Evolutionary conservation across 345 rosid species (phyloP), one percentile per base, ranked within the genome.

Genomic region (Populus alba): DNA sequence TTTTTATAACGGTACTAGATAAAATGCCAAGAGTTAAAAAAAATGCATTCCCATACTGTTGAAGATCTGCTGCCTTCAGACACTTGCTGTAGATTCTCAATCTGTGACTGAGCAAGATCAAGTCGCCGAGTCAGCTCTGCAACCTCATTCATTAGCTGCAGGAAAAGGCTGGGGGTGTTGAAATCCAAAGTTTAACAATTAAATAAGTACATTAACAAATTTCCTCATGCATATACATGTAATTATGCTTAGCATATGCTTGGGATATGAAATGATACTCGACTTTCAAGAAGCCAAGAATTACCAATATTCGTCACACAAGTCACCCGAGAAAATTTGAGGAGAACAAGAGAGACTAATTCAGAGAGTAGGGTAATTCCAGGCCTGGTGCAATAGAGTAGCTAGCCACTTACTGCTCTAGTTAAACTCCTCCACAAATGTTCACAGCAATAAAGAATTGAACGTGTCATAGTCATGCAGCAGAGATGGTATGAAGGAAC

Each of bases 91-190:
- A 91, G 86, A 79, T 88, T 86, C 85, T 91, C 89, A 78, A 92
- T 89, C 87, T 83, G 90, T 68, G 91, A 84, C 76, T 73, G 82
- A 81, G 89, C 92, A 80, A 80, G 77, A 72, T 90, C 90, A 74
- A 89, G 81, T 74, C 85, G 89, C 77, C 73, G 85, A 65, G 82
- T 86, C 84, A 94, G 88, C 69, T 86, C 85, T 67, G 66, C 43
- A 33, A 92, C 83, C 82, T 92, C 95, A 70, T 85, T 87, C 80
- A 84, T 87, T 65, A 96, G 92, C 97, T 96, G 90, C 77, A 81
- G 65, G 71, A 80, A 66, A 55, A 62, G 66, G 8, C 49, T 13
- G 5, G 65, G 75, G 71, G 72, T 57, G 38, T 10, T 20, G 59
- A 25, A 66, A 27, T 39, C 57, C 27, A 74, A 43, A 78, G 35